These are phyloP conservation scores for Populus hybrid DNA, from an alignment of 441 rosid genomes.

Conservation along the genomic window DNA sequence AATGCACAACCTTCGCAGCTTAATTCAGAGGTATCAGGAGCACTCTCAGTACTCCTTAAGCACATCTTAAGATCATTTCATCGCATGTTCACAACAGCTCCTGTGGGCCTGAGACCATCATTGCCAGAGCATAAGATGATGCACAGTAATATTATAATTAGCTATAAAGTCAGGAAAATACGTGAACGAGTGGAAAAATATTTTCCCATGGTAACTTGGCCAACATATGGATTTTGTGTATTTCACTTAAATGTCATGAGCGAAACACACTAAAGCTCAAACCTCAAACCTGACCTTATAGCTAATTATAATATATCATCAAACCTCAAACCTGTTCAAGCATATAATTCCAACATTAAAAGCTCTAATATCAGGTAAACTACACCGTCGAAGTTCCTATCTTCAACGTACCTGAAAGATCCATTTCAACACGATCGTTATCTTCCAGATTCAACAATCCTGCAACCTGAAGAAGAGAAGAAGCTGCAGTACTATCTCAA, in stretches of 20 bases:
- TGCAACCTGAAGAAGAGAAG: neutral
- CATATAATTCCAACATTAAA: slow-evolving; percentile 58
- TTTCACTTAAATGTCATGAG: neutral
- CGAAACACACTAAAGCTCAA: no score
- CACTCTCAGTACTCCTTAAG: slow-evolving; percentile 47
- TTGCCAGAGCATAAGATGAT: neutral
- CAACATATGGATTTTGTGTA: neutral
- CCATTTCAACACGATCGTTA: neutral
- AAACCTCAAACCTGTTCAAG: slow-evolving; percentile 48
- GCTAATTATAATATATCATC: no score
- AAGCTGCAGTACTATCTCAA: no score
- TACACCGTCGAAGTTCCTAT: slow-evolving; percentile 70
- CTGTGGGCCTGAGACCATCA: slow-evolving; percentile 58
- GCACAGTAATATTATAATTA: neutral
- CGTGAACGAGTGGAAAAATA: neutral
- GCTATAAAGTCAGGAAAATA: neutral
- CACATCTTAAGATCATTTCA: slow-evolving; percentile 72
- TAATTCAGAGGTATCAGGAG: slow-evolving; percentile 54
- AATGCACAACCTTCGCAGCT: slow-evolving; percentile 66
- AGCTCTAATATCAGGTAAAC: slow-evolving; percentile 45
- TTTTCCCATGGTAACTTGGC: neutral
- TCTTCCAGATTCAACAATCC: neutral
- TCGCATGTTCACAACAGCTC: slow-evolving; percentile 69
- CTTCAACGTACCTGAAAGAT: slow-evolving; percentile 46
- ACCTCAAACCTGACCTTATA: no score